Base-by-base conservation (phyloP, 495 filamentous ascomycete genomes). In the Aspergillus incahuasiensis region DNA sequence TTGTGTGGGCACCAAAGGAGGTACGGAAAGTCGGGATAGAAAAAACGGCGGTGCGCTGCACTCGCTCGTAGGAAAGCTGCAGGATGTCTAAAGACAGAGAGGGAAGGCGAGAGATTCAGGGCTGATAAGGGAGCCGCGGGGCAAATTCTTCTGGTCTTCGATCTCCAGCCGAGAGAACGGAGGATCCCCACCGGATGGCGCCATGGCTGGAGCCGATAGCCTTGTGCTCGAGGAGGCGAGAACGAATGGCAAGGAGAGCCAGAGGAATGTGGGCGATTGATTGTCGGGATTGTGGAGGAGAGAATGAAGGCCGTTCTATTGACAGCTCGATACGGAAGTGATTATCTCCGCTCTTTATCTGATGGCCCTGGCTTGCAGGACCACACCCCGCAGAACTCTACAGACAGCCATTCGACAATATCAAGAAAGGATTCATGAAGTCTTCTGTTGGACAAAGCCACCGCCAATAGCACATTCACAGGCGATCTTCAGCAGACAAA, bases 131-230 rank as follows among this genome's bases (percentile, higher is more conserved):
- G 39, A 32, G 38, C 42, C 19, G 47, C 52, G 44, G 52, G 40
- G 48, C 45, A 16, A 44, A 32, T 21, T 9, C 18, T 48, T 35
- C 13, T 35, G 32, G 38, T 16, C 38, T 38, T 51, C n/a, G 46
- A 42, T 52, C 45, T 52, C 47, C 9, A 49, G 28, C 28, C 42
- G 35, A 42, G 9, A 35, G 32, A 35, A 35, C 32, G 45, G 25
- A 32, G 35, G 18, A 52, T 49, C 56, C 51, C 43, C 56, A 43
- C 44, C 51, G 38, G 56, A 58, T 54, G 32, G 50, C 56, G 56
- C 56, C 56, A 58, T 58, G 51, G 44, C 50, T 48, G 24, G 50
- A 48, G 24, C 50, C 6, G 56, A 58, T 58, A 58, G 56, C 38
- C n/a, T 52, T 30, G 2, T 7, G 24, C 6, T 38, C 15, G 15